Percentiles rank a stretch among this genome's conserved stretches.
Conservation (phyloP, 805 yeast species). For the Candida sithepensis region DNA sequence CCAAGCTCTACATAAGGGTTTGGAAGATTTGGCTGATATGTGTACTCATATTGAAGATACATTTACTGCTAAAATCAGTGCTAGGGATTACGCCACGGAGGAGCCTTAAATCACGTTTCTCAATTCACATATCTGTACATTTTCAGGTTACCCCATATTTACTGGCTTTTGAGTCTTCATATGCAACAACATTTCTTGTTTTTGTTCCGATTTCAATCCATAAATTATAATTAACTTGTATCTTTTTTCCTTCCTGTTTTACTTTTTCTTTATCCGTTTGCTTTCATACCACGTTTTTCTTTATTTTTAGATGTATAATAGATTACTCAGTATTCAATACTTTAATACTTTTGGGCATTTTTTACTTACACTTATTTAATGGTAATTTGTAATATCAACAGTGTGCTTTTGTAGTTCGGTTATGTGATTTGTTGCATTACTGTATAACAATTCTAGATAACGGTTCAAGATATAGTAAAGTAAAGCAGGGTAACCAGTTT, state of each 20-base stretch:
- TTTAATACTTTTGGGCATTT: no score
- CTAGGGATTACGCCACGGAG: conserved; percentile 46
- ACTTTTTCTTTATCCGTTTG: background rate
- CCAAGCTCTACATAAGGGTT: conserved; percentile 89
- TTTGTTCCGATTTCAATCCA: background rate
- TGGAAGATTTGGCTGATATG: conserved; percentile 76
- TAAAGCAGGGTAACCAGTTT: no score
- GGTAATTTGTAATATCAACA: no score
- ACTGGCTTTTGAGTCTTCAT: no score
- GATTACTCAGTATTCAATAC: no score
- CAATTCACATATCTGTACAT: no score
- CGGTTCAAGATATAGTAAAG: no score
- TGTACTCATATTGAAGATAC: conserved; percentile 81
- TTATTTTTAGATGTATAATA: background rate
- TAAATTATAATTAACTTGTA: background rate
- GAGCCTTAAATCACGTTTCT: conserved; percentile 43
- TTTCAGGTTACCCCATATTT: no score
- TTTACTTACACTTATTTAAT: no score
- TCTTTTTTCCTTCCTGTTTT: background rate
- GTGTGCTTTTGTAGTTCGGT: no score
- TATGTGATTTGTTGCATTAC: no score
- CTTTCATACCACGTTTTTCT: background rate
- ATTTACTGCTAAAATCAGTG: conserved; percentile 65
- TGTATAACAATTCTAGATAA: no score
- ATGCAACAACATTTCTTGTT: background rate